Evolutionary conservation across 2,329 filamentous ascomycete species (phyloP), one percentile per base, ranked within the genome.

Genomic region (Botrytis tulipae): DNA sequence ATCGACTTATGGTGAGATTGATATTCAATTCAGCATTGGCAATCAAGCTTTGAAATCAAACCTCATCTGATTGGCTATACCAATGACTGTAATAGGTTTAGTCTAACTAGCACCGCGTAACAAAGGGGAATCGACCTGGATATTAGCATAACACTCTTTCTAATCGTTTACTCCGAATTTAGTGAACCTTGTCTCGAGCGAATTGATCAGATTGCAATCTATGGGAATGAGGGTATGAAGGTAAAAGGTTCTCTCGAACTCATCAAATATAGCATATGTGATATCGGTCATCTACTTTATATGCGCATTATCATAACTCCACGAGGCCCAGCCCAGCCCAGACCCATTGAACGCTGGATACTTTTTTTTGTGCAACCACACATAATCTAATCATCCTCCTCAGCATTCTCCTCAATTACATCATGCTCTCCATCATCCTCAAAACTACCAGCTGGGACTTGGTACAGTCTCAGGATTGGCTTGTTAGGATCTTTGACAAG

Each of bases 401-500:
- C 79, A 59, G 78, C 79, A 18, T 69, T 77, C 74, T 81, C 79
- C 67, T 80, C 79, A 37, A 80, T 78, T 29, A 78, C 63, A 67
- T 80, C 79, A 18, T 86, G 87, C 70, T 97, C 94, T 6, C 89
- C 92, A 48, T 95, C 93, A 79, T 98, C 95, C 80, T 98, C 96
- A 82, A 98, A 95, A 76, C 93, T 96, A 80, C 91, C 90, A 70
- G 89, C 84, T 2, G 96, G 96, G 12, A 99, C 93, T 82, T 95
- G 91, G 86, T 99, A 99, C 80, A 99, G 85, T 76, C 96, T 91
- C 77, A 99, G 90, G 76, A 98, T 93, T 74, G 92, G 90, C 91
- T 98, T 98, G 88, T 99, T 99, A 74, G 96, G 96, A 84, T 99
- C 96, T 91, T 92, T 92, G 81, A 92, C 89, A 32, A 92, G 87